These are phyloP conservation scores for Ulmus americana DNA, from an alignment of 331 rosid genomes.

Conservation along the genomic window DNA sequence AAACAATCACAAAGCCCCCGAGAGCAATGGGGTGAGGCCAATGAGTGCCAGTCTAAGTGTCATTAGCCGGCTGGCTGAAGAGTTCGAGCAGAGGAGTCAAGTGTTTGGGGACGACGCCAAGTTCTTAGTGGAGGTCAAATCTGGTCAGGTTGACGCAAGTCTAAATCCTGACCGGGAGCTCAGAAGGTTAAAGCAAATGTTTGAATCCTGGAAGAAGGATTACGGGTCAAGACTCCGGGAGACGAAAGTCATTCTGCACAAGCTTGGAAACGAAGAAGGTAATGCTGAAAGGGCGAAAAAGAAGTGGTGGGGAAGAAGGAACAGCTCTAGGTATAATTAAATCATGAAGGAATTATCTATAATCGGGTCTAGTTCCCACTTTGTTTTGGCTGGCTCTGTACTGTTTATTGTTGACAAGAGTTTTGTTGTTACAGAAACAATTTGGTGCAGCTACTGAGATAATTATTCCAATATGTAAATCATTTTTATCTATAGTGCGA, in stretches of 20 bases:
- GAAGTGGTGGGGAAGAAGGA: constrained; percentile 97
- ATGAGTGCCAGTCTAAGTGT: constrained; percentile 97
- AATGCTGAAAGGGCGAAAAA: constrained; percentile 59
- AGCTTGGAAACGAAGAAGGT: constrained; percentile 81
- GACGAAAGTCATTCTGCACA: constrained; percentile 73
- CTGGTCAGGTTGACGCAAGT: constrained; percentile 94
- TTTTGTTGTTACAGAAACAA: constrained; percentile 23
- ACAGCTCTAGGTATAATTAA: constrained; percentile 68
- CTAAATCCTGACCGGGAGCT: constrained; percentile 86
- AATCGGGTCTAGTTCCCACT: constrained; percentile 33
- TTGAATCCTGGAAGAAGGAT: constrained; percentile 97
- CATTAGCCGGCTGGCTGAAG: constrained; percentile 89
- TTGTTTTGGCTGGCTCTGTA: constrained; percentile 31
- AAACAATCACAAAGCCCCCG: constrained; percentile 54
- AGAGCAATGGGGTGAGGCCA: constrained; percentile 82
- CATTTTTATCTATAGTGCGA: constrained; percentile 13
- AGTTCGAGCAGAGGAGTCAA: constrained; percentile 96
- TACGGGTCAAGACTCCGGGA: constrained; percentile 77
- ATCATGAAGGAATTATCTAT: constrained; percentile 8
- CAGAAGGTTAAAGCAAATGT: constrained; percentile 92
- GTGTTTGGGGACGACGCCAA: constrained; percentile 98
- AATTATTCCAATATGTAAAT: constrained; percentile 24
- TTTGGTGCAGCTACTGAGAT: constrained; percentile 19
- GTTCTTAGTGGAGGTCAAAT: constrained; percentile 98
- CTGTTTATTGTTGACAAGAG: constrained; percentile 24